Evolutionary conservation across 1,284 basidiomycete species (phyloP).

Genomic region (Apiotrichum gamsii): DNA sequence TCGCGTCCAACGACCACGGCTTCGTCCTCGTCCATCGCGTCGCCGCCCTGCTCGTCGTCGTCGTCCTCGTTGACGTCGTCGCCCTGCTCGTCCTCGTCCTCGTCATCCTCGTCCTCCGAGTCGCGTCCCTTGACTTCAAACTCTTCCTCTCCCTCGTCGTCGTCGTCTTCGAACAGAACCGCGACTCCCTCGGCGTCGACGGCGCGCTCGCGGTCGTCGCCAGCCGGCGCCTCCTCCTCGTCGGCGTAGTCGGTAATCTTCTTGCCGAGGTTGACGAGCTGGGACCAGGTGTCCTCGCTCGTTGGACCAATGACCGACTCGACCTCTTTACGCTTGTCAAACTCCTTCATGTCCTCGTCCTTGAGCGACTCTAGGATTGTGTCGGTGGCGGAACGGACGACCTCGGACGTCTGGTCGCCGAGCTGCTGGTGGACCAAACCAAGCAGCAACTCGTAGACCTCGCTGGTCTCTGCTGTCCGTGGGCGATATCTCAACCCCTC

Average conservation of each 20-base stretch:
- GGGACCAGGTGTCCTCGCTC: conserved; percentile 70
- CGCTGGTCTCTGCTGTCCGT: conserved; percentile 84
- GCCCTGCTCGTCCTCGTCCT: conserved; percentile 66
- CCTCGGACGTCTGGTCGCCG: conserved; percentile 92
- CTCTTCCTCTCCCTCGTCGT: conserved; percentile 67
- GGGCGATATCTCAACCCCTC: conserved; percentile 91
- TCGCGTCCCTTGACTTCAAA: conserved; percentile 58
- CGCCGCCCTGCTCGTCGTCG: conserved; percentile 46
- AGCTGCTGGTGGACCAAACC: conserved; percentile 72
- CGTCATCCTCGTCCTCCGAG: conserved; percentile 58
- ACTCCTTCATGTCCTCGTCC: conserved; percentile 84
- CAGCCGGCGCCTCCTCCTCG: conserved; percentile 75
- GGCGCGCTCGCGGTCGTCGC: conserved; percentile 54
- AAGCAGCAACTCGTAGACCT: conserved; percentile 90
- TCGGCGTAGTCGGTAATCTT: conserved; percentile 94
- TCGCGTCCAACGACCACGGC: conserved; percentile 61
- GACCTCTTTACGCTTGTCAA: conserved; percentile 95
- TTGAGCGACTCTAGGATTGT: conserved; percentile 84
- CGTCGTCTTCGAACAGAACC: conserved; percentile 93
- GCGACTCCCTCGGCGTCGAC: conserved; percentile 76
- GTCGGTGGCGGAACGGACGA: conserved; percentile 91
- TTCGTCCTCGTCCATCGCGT: conserved; percentile 51
- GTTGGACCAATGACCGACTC: conserved; percentile 71
- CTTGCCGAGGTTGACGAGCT: conserved; percentile 81
- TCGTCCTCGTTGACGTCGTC: conserved; percentile 52